These are phyloP conservation scores for Arthrobotrys sphaeroides DNA, from an alignment of 2,329 filamentous ascomycete species.

Conservation along the genomic window DNA sequence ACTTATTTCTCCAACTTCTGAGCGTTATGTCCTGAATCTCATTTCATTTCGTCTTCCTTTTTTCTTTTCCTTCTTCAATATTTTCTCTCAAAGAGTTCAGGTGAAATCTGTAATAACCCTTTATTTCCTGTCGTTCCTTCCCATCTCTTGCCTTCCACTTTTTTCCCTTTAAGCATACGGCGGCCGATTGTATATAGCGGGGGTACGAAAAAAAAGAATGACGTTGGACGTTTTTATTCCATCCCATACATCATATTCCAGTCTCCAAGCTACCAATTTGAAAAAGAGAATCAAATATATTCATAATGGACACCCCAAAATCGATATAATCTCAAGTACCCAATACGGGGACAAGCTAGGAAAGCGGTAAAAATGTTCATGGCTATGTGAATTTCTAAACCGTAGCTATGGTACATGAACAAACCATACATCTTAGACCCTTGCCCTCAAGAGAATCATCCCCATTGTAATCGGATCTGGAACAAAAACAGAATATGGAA, in stretches of 20 bases:
- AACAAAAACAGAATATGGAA: background rate
- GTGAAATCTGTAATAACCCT: constrained; percentile 13
- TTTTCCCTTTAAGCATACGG: background rate
- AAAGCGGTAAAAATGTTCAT: too few species aligned
- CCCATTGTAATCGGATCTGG: background rate
- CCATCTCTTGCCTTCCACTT: background rate
- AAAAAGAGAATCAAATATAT: background rate
- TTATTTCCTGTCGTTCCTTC: background rate
- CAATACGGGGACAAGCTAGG: too few species aligned
- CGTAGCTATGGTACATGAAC: background rate
- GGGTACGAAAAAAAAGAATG: constrained; percentile 2
- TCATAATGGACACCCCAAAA: too few species aligned
- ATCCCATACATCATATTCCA: too few species aligned
- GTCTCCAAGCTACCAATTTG: background rate
- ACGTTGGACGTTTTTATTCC: background rate
- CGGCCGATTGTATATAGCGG: constrained; percentile 34
- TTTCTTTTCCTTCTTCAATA: background rate
- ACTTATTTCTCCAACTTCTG: background rate
- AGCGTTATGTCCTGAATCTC: background rate
- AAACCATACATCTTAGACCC: background rate
- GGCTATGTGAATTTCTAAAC: background rate
- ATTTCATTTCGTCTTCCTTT: background rate
- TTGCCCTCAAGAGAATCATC: too few species aligned
- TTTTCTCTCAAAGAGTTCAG: constrained; percentile 1
- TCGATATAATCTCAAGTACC: too few species aligned